Conservation (phyloP, 768 basidiomycete species). For the Punctularia strigosozonata region DNA sequence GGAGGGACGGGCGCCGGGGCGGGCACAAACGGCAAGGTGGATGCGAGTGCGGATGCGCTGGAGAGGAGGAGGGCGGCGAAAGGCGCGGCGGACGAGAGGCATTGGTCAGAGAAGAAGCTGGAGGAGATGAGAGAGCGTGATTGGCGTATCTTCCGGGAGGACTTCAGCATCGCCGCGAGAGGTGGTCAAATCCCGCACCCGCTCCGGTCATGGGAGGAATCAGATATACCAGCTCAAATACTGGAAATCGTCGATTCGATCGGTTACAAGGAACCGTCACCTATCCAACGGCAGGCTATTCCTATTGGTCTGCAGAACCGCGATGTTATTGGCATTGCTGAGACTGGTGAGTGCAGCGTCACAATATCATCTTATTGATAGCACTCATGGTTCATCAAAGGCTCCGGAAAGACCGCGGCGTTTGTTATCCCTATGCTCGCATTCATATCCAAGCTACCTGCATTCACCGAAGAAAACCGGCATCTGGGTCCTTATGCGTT, state of each 20-base stretch:
- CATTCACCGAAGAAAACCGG: conserved; percentile 84
- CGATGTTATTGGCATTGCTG: conserved; percentile 97
- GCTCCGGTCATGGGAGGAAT: conserved; percentile 86
- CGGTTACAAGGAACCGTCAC: conserved; percentile 94
- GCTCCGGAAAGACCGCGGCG: conserved; percentile 97
- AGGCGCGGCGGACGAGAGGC: conserved; percentile 81
- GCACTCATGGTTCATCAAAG: conserved; percentile 24
- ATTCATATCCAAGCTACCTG: conserved; percentile 81
- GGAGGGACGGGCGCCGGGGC: conserved; percentile 28
- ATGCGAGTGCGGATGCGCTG: conserved; percentile 46
- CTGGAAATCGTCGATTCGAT: conserved; percentile 79
- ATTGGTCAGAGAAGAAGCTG: conserved; percentile 94
- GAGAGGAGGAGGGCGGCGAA: conserved; percentile 76
- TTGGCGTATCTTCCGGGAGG: conserved; percentile 98
- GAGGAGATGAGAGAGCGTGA: conserved; percentile 94
- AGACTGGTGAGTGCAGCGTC: conserved; percentile 59
- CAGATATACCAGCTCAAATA: conserved; percentile 65
- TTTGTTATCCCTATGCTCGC: conserved; percentile 97
- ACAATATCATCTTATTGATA: neutral
- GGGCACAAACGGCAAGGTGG: conserved; percentile 19
- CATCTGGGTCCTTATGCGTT: conserved; percentile 91
- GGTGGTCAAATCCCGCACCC: conserved; percentile 94
- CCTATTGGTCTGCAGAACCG: conserved; percentile 97
- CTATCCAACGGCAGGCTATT: conserved; percentile 97
- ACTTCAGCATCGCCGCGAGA: conserved; percentile 91